Base-by-base conservation (phyloP, 306 rosid species). In the Alnus glutinosa region DNA sequence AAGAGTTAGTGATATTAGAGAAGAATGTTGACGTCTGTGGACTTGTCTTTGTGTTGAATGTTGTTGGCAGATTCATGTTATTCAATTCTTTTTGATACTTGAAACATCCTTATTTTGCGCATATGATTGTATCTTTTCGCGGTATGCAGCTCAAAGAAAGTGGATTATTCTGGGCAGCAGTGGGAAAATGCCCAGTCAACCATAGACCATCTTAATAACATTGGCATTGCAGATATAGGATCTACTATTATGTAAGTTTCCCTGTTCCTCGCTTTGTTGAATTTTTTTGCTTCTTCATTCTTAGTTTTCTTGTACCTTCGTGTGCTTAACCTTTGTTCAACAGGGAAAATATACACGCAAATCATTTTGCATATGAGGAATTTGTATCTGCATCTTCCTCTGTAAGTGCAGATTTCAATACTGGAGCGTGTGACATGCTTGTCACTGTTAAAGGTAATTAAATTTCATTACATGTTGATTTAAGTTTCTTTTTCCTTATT, bases 371-470 rank as follows among this genome's bases (percentile, higher is more conserved):
- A 74, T 86, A 79, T 71, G 83, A 88, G 80, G 85, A 88, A 77
- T 79, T 86, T 86, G 78, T 73, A 77, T 85, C 89, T 47, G 85
- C 88, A 34, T 89, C 92, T 51, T 74, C 75, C 66, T 74, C 74
- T 19, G 72, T 83, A 77, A 89, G 88, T 77, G 77, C 93, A 68
- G 90, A 89, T 19, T 80, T 85, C 66, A 71, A 78, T 75, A 83
- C 89, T 54, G 88, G 73, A 82, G 89, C 85, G 47, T 55, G 66
- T 59, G 88, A 83, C 62, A 72, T 89, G 46, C 75, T 85, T 75
- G 80, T 70, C 77, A 82, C 89, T 70, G 83, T 92, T n/a, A 89
- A 89, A 51, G 98, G 98, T 94, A 89, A 85, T 73, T 73, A 63
- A 6, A 67, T 67, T 50, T 71, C 71, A 69, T 51, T 47, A 39